Base-by-base conservation (phyloP, 805 yeast species). In the Yamadazyma takamatsuzukensis region DNA sequence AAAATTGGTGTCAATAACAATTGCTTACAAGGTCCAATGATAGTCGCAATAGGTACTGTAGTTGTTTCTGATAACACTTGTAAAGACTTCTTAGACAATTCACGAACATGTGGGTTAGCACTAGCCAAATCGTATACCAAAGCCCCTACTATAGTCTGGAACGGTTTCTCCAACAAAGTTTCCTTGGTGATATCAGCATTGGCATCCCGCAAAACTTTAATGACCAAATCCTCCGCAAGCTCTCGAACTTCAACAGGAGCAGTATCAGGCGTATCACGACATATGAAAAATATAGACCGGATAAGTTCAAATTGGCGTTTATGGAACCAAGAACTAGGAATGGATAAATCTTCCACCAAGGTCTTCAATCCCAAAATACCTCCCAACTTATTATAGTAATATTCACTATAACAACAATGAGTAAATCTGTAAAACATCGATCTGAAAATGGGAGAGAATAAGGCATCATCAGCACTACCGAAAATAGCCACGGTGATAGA, bases 81-180 rank as follows among this genome's bases (percentile, higher is more conserved):
- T 41, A 93, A 65, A 1, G 90, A 78, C 18, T 73, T 65, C 51
- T 85, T 89, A 1, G 96, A 80, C 0, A 94, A 83, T 38, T 77
- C 78, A 47, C 98, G 72, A 1, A 90, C 96, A 25, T 75, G 73
- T 9, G 79, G 75, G 44, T 85, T 87, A 0, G 97, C 83, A 53
- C 93, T 88, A 24, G 95, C 93, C 38, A 93, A 70, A 52, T 93
- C 98, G 50, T 88, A 88, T 2, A 90, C 95, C 43, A 94, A 69
- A 17, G 90, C 82, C n/a, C 95, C 87, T 21, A 86, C 77, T 16
- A 93, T 70, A 10, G 89, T 80, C 45, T 80, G 86, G 56, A 87
- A 81, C 18, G 85, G 80, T 45, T 84, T 82, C 37, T 82, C 78
- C 41, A 72, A 55, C 15, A 83, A 76, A 5, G 79, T 77, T 24